A percentile compares a stretch with the other conserved stretches of the same genome.
These are phyloP conservation scores for Ilyonectria destructans DNA, from an alignment of 2,329 filamentous ascomycete species.

Conservation along the genomic window DNA sequence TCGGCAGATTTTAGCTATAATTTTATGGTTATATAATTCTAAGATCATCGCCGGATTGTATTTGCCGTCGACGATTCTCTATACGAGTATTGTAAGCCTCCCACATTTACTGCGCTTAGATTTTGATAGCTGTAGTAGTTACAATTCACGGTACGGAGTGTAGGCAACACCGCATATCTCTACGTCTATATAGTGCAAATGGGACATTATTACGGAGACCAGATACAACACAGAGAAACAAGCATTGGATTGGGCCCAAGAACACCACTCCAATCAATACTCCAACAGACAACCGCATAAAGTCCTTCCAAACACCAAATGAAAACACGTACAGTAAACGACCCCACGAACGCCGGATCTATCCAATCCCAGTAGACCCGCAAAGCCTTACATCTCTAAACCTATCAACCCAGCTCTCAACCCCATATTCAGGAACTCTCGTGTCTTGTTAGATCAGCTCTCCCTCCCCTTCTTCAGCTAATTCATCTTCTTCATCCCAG, in stretches of 20 bases:
- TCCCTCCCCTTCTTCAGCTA: constrained; percentile 68
- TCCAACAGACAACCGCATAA: not conserved
- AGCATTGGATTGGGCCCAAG: not conserved
- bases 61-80: too few species aligned
- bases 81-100: too few species aligned
- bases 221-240: too few species aligned
- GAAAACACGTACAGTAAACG: not conserved
- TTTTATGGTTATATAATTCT: too few species aligned
- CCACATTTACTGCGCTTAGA: too few species aligned
- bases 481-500: constrained; percentile 72
- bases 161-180: too few species aligned
- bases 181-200: too few species aligned
- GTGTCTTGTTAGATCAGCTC: constrained; percentile 61
- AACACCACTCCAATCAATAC: not conserved
- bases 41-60: too few species aligned
- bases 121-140: too few species aligned
- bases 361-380: constrained; percentile 1
- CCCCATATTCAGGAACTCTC: constrained; percentile 1
- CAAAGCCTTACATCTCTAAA: not conserved
- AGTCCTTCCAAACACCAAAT: not conserved
- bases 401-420: not conserved
- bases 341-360: constrained; percentile 22
- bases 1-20: too few species aligned
- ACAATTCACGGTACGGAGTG: too few species aligned
- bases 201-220: too few species aligned